phyloP scores from a whole-genome alignment of 768 basidiomycete genomes.

The Clavaria fumosa region DNA sequence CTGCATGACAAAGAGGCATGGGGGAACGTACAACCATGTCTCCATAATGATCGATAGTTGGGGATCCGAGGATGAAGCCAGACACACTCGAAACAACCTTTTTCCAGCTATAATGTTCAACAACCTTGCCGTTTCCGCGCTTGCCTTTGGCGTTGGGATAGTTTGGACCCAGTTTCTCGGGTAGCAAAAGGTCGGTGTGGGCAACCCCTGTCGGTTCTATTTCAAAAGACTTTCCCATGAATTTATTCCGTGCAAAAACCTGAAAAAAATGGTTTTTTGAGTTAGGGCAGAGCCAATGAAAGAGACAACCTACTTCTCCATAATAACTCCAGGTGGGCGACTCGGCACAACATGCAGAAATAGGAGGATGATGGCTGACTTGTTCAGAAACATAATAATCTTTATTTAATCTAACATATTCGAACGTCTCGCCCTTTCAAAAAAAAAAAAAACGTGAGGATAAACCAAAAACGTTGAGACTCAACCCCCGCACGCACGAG shows the following conservation, averaged over 20 bases:
- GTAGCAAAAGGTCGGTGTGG: conserved; percentile 70
- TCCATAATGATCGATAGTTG: conserved; percentile 85
- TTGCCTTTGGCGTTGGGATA: conserved; percentile 44
- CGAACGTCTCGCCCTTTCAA: conserved; percentile 76
- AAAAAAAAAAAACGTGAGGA: not conserved
- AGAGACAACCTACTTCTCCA: conserved; percentile 43
- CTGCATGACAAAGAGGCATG: not conserved
- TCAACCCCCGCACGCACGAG: conserved; percentile 61
- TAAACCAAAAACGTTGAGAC: conserved; percentile 1
- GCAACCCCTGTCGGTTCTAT: conserved; percentile 92
- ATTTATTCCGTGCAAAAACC: conserved; percentile 95
- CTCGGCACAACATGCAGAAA: conserved; percentile 92
- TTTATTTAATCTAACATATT: conserved; percentile 77
- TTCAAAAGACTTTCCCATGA: conserved; percentile 94
- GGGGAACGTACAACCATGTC: conserved; percentile 67
- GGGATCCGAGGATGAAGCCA: conserved; percentile 82
- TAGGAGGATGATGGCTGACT: conserved; percentile 94
- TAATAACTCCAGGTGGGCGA: conserved; percentile 81
- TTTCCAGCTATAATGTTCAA: conserved; percentile 93
- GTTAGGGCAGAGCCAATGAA: not conserved
- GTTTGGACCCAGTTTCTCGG: conserved; percentile 41
- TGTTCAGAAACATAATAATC: conserved; percentile 93
- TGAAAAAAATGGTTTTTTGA: conserved; percentile 15
- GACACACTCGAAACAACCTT: conserved; percentile 86
- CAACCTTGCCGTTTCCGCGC: conserved; percentile 34